Evolutionary conservation across 2,329 filamentous ascomycete species (phyloP), one percentile per base, ranked within the genome.

Genomic region (Dichotomopilus funicola): DNA sequence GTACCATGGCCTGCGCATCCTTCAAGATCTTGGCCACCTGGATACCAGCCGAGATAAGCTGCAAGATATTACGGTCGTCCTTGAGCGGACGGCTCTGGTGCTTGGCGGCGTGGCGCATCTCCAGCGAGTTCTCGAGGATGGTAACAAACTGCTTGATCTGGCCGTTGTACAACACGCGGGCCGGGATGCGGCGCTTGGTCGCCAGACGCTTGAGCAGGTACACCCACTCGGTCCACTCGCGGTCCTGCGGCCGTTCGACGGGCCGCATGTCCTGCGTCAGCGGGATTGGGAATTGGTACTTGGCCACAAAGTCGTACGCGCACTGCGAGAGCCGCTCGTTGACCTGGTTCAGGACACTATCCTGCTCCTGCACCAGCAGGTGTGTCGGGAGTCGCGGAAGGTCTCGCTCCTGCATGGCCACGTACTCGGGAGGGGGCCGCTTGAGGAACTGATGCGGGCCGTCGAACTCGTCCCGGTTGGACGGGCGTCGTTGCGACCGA

Each of bases 141-240:
- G 89, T 94, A 62, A 94, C 87, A 71, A 95, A 85, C 71, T 94
- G 89, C 73, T 92, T 94, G 73, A 95, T 95, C 73, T 95, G 89
- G 57, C 88, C 88, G 69, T 94, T 89, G 75, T 92, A 94, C 44
- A 95, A 76, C 19, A 94, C 87, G 54, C 89, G 79, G 47, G 89
- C 88, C 5, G 89, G 89, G 63, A 95, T 92, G 59, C 89, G 83
- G 62, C 89, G 81, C 74, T 92, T 94, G 37, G 89, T 95, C 36
- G 89, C 89, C 56, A 95, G 79, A 49, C 89, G 81, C 73, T 94
- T 94, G 63, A 95, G 77, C 56, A 95, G 80, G 70, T 91, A 90
- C 54, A 92, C 89, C 89, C 89, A 95, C 73, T 95, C 89, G 46
- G 88, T 92, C 89, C 89, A 95, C 70, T 94, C 89, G 59, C 88